Percentiles rank a stretch among this genome's conserved stretches.
Conservation (phyloP, 106 monocot genomes). For the Ottelia alismoides region DNA sequence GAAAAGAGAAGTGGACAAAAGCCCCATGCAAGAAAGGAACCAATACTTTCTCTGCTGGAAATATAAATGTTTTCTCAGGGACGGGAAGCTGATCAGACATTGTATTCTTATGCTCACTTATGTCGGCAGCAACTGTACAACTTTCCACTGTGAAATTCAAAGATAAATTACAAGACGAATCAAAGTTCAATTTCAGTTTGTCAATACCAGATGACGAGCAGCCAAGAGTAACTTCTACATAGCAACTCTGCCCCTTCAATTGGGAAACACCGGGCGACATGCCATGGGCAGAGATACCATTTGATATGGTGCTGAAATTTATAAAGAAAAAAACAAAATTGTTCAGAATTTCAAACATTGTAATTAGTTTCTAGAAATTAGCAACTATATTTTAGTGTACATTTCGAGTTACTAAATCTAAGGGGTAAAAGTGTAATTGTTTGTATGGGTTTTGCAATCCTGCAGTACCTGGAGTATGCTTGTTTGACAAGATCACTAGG, state of each 20-base stretch:
- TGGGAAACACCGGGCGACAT: too few relatives aligned
- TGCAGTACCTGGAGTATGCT: slow-evolving; percentile 75
- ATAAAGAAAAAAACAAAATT: too few relatives aligned
- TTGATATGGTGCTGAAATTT: too few relatives aligned
- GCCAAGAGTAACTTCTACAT: slow-evolving; percentile 77
- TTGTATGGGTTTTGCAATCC: slow-evolving; percentile 14
- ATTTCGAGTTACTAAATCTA: too few relatives aligned
- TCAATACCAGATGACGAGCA: slow-evolving; percentile 21
- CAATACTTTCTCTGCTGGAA: slow-evolving; percentile 58
- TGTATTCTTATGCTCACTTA: slow-evolving; percentile 28
- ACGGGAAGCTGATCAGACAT: slow-evolving; percentile 21
- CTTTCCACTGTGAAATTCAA: slow-evolving; percentile 15
- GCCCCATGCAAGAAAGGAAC: slow-evolving; percentile 65
- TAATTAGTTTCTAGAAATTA: too few relatives aligned
- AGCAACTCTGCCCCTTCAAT: slow-evolving; percentile 50
- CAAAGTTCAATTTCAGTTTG: slow-evolving; percentile 7
- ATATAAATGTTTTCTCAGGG: slow-evolving; percentile 81
- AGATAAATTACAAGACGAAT: slow-evolving; percentile 4
- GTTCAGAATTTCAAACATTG: too few relatives aligned
- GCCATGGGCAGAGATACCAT: too few relatives aligned
- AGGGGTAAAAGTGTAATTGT: too few relatives aligned
- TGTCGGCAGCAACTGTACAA: slow-evolving; percentile 14
- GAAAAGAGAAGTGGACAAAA: slow-evolving; percentile 58
- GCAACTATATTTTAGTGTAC: too few relatives aligned
- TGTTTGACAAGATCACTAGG: slow-evolving; percentile 93